Evolutionary conservation across 208 protist species (phyloP).

Genomic region (Trypanosoma melophagium): DNA sequence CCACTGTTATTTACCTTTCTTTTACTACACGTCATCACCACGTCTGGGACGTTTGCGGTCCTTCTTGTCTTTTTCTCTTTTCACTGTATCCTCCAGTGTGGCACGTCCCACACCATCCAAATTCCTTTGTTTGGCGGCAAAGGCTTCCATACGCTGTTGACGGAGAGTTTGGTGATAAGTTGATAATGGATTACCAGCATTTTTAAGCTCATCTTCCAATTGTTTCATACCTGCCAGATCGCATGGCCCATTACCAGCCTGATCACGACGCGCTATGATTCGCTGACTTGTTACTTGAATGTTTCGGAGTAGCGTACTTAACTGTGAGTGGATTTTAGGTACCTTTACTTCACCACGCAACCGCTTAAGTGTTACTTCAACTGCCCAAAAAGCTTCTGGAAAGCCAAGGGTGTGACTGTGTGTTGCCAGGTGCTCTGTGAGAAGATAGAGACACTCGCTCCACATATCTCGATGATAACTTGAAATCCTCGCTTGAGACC

Average conservation of each 20-base stretch:
- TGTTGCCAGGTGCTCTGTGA: slow-evolving; percentile 85
- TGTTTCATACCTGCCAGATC: slow-evolving; percentile 78
- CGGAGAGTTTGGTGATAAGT: slow-evolving; percentile 70
- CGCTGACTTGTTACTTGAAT: slow-evolving; percentile 66
- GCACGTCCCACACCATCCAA: slow-evolving; percentile 50
- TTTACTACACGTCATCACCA: slow-evolving; percentile 10
- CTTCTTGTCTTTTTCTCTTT: slow-evolving; percentile 33
- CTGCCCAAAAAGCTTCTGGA: slow-evolving; percentile 91
- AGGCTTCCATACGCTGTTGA: slow-evolving; percentile 75
- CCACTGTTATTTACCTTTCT: background rate
- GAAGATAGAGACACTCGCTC: slow-evolving; percentile 82
- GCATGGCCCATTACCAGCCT: slow-evolving; percentile 76
- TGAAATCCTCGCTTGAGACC: slow-evolving; percentile 71
- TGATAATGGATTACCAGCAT: slow-evolving; percentile 52
- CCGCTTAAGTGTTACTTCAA: slow-evolving; percentile 84
- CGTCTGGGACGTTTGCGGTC: slow-evolving; percentile 36
- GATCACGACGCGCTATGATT: slow-evolving; percentile 70
- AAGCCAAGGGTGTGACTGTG: slow-evolving; percentile 90
- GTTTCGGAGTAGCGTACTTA: slow-evolving; percentile 75
- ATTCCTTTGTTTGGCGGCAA: slow-evolving; percentile 65
- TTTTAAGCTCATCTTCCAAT: slow-evolving; percentile 71
- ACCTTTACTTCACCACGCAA: slow-evolving; percentile 82
- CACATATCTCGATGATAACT: slow-evolving; percentile 77
- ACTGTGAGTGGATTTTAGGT: slow-evolving; percentile 73
- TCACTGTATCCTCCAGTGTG: slow-evolving; percentile 70